Evolutionary conservation across 169 alveolate genomes (phyloP).

Genomic region (Plasmodium sp.): DNA sequence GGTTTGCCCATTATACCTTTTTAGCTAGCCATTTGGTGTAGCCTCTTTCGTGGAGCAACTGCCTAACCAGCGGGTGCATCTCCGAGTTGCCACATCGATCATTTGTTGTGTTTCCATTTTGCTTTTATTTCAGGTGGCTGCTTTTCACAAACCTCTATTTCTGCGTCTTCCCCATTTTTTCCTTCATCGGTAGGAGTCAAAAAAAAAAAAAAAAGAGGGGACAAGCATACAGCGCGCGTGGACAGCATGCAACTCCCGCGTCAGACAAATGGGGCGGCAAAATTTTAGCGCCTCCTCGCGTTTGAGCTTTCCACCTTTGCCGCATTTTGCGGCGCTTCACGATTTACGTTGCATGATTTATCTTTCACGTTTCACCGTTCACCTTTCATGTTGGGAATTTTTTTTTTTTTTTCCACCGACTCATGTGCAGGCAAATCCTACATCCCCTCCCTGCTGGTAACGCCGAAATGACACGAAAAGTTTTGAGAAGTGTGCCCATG

Average conservation of each 20-base stretch:
- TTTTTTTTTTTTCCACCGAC: background rate
- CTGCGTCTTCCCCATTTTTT: conserved; percentile 34
- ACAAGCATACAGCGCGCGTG: background rate
- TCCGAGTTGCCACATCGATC: background rate
- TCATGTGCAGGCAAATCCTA: conserved; percentile 30
- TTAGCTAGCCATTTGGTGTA: background rate
- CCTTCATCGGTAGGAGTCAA: conserved; percentile 28
- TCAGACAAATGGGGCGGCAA: background rate
- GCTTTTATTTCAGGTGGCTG: conserved; percentile 37
- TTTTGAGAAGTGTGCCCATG: background rate
- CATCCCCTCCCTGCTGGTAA: conserved; percentile 46
- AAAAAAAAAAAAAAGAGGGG: conserved; percentile 10
- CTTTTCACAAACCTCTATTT: conserved; percentile 48
- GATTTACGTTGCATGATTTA: too few species aligned
- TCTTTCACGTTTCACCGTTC: background rate
- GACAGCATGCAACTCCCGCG: background rate
- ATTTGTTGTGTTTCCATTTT: background rate
- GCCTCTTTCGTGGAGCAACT: background rate
- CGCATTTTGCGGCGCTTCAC: background rate
- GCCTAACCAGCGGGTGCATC: background rate
- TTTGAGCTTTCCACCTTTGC: background rate
- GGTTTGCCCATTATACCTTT: background rate
- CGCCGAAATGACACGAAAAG: background rate
- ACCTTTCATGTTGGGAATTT: background rate
- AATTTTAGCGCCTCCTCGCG: background rate